Evolutionary conservation across 2,329 filamentous ascomycete species (phyloP).

Genomic region (Aureobasidium sp.): DNA sequence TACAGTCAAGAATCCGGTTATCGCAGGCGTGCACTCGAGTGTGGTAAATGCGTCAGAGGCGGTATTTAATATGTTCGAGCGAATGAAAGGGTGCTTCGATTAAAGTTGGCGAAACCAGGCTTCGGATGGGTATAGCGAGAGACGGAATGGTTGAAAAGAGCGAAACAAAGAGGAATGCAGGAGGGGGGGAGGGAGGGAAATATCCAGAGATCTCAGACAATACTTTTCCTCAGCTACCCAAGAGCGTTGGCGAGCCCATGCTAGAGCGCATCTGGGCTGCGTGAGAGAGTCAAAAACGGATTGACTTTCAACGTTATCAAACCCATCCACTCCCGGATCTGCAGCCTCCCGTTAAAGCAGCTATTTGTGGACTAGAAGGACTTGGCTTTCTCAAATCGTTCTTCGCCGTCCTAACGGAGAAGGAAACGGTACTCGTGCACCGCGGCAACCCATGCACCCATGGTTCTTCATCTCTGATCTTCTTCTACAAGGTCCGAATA

Average conservation of each 20-base stretch:
- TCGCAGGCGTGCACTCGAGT: not conserved
- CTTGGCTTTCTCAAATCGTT: constrained; percentile 6
- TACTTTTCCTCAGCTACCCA: constrained; percentile 6
- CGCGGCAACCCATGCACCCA: not conserved
- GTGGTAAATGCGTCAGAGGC: constrained; percentile 1
- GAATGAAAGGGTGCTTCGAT: not conserved
- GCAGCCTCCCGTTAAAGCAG: not conserved
- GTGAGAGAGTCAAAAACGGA: constrained; percentile 8
- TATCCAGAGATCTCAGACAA: constrained; percentile 6
- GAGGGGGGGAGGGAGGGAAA: not conserved
- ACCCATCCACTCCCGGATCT: not conserved
- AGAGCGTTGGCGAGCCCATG: constrained; percentile 7
- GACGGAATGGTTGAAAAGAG: not conserved
- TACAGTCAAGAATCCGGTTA: not conserved
- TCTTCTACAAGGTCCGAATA: not conserved
- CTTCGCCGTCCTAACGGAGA: not conserved
- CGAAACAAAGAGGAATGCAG: not conserved
- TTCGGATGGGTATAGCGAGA: not conserved
- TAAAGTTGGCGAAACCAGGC: not conserved
- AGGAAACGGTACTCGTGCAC: not conserved
- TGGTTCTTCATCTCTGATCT: not conserved
- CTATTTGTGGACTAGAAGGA: not conserved
- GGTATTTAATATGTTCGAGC: constrained; percentile 3
- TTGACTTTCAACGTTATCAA: constrained; percentile 10
- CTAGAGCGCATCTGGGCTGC: constrained; percentile 8